A percentile compares a stretch with the other conserved stretches of the same genome.
Evolutionary conservation across 1,284 basidiomycete species (phyloP).

Genomic region (Rhodotorula sp.): DNA sequence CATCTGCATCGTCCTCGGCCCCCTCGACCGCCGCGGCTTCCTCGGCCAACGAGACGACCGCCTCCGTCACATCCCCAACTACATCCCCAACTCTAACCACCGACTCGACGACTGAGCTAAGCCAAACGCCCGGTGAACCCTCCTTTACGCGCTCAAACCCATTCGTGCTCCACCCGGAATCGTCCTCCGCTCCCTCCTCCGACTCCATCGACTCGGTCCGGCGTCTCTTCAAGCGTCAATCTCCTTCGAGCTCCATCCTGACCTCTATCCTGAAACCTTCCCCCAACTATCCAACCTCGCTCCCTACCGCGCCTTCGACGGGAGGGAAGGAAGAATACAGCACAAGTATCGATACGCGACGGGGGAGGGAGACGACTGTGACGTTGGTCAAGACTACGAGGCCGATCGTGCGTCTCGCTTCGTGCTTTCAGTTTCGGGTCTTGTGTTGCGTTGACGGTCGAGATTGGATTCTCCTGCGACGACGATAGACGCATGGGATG

Average conservation of each 20-base stretch:
- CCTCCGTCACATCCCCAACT: neutral
- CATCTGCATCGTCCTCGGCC: neutral
- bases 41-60: neutral
- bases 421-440: neutral
- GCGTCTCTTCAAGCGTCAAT: neutral
- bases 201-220: neutral
- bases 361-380: neutral
- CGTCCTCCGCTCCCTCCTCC: neutral
- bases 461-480: no score
- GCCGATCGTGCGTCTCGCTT: constrained; percentile 26
- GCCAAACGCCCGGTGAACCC: no score
- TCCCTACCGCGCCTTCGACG: neutral
- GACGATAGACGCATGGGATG: no score
- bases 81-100: neutral
- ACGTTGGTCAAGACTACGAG: constrained; percentile 39
- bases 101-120: neutral
- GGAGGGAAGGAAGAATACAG: constrained; percentile 15
- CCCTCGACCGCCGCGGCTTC: neutral
- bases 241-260: neutral
- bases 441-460: neutral
- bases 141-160: neutral
- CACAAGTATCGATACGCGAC: constrained; percentile 9
- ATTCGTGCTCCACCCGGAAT: neutral
- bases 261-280: no score
- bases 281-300: no score